Evolutionary conservation across 1,139 yeast genomes (phyloP), one percentile per base, ranked within the genome.

Genomic region (Nakaseomyces nivariensis): DNA sequence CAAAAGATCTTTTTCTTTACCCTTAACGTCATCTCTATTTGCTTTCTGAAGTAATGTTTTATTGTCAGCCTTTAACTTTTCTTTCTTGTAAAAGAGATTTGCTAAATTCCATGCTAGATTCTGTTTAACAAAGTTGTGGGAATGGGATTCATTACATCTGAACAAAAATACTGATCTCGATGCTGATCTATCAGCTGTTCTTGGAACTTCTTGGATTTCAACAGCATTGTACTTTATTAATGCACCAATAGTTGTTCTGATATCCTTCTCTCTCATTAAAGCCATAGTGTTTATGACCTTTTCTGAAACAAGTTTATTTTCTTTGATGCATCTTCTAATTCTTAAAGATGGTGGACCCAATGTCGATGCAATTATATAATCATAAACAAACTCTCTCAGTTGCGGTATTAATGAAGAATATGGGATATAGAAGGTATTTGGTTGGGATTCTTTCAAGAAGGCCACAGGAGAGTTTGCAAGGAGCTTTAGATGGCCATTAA

Each of bases 171-270:
- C 84, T 1, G 97, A 84, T 58, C 95, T 81, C 42, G 88, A 82
- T 0, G 97, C 96, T 1, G 96, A 92, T 56, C 98, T 76, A 65
- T 90, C 97, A 33, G 82, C 84, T 36, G 95, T 84, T 61, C 94
- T 78, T 7, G 98, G 97, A 33, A 92, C 85, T 69, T 94, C 98
- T 66, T 92, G 97, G 44, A 84, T 75, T 63, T 84, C 89, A 27
- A 83, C 68, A 17, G 82, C 73, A 57, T 82, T 82, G 57, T 78
- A 73, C 48, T 74, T 76, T 24, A 81, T 71, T 48, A 84, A 66
- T 43, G 75, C 74, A 49, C 80, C 76, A 38, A 83, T 66, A 49
- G 81, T 78, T 44, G 78, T 79, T 53, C 96, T 75, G 7, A 89
- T 87, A 33, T 83, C 85, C 54, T 79, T 79, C 51, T 87, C 94